Percentiles rank a stretch among this genome's conserved stretches.
These are phyloP conservation scores for Erythrophleum ivorense DNA, from an alignment of 331 rosid genomes.

Conservation along the genomic window DNA sequence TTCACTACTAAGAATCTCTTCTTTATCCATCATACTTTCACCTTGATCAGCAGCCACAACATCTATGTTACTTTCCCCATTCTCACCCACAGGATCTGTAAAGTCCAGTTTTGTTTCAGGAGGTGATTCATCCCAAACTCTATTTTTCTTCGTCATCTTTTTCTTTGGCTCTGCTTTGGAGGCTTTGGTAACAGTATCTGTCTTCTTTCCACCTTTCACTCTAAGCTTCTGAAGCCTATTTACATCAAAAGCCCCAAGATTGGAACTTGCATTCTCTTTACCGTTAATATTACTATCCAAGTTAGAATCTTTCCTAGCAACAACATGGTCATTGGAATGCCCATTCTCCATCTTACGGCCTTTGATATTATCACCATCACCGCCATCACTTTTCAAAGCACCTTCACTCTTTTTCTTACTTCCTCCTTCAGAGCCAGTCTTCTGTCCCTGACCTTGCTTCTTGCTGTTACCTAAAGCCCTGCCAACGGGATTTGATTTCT, in stretches of 20 bases:
- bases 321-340: conserved; percentile 60
- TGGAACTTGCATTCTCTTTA: conserved; percentile 74
- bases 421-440: conserved; percentile 65
- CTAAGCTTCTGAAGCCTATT: conserved; percentile 90
- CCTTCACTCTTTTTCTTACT: conserved; percentile 64
- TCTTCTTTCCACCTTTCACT: conserved; percentile 77
- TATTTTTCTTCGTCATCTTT: conserved; percentile 78
- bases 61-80: conserved; percentile 60
- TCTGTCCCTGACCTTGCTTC: conserved; percentile 72
- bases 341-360: conserved; percentile 72
- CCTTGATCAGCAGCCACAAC: conserved; percentile 84
- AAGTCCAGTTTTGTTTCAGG: conserved; percentile 76
- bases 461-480: conserved; percentile 53
- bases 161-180: conserved; percentile 77
- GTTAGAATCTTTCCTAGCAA: conserved; percentile 58
- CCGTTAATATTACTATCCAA: conserved; percentile 55
- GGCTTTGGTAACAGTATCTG: conserved; percentile 62
- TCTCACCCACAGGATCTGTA: conserved; percentile 71
- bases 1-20: conserved; percentile 88
- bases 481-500: conserved; percentile 67
- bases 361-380: conserved; percentile 52
- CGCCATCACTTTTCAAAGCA: conserved; percentile 56
- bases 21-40: conserved; percentile 98
- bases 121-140: conserved; percentile 89
- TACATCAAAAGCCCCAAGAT: conserved; percentile 95